Evolutionary conservation across 805 yeast genomes (phyloP).

Genomic region (Kodamaea laetipori): DNA sequence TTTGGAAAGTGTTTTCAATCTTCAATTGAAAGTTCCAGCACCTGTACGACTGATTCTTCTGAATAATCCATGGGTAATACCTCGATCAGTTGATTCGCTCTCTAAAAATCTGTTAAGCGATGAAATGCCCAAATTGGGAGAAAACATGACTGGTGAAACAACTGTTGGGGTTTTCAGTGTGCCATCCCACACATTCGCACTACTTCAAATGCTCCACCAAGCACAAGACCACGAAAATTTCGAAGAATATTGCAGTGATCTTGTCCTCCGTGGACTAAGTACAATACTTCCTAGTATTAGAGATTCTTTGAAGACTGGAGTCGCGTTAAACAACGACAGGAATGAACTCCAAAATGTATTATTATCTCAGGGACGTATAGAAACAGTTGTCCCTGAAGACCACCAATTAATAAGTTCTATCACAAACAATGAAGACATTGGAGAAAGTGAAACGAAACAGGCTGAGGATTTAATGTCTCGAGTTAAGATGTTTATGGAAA

Average conservation of each 20-base stretch:
- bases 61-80: conserved; percentile 8
- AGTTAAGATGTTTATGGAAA: conserved; percentile 7
- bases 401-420: not conserved
- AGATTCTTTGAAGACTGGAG: not conserved
- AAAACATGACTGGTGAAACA: not conserved
- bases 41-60: not conserved
- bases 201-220: conserved; percentile 2
- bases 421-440: not conserved
- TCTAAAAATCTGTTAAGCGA: not conserved
- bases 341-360: conserved; percentile 6
- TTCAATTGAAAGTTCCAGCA: conserved; percentile 10
- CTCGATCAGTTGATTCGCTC: conserved; percentile 1
- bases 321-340: conserved; percentile 3
- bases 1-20: conserved; percentile 12
- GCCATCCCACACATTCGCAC: conserved; percentile 1
- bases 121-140: not conserved
- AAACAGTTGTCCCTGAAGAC: not conserved
- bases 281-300: not conserved
- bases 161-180: not conserved
- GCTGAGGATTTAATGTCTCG: conserved; percentile 2
- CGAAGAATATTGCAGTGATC: conserved; percentile 1
- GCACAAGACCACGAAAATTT: not conserved
- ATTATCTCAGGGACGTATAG: conserved; percentile 3
- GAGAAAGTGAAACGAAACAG: conserved; percentile 5
- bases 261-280: conserved; percentile 5